These are phyloP conservation scores for Neophaeococcomyces aloes DNA, from an alignment of 2,329 filamentous ascomycete species.

Conservation along the genomic window DNA sequence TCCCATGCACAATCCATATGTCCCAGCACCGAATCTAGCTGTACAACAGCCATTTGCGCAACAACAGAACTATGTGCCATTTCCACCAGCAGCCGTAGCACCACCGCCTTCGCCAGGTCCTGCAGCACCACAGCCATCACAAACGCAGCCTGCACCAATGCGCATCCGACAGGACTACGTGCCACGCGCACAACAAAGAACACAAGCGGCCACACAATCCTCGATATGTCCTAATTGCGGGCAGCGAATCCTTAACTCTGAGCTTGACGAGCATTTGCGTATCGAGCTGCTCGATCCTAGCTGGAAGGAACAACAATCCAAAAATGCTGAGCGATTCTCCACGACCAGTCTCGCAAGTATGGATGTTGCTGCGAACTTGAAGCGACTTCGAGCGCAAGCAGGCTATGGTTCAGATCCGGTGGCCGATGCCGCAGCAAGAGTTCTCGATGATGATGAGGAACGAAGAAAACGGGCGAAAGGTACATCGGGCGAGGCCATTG, in stretches of 20 bases:
- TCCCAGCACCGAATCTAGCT: conserved; percentile 25
- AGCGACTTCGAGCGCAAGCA: conserved; percentile 76
- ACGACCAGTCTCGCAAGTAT: conserved; percentile 77
- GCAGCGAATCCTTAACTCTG: conserved; percentile 74
- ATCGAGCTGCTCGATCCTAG: conserved; percentile 88
- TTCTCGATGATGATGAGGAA: conserved; percentile 56
- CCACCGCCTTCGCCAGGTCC: conserved; percentile 45
- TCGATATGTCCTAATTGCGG: conserved; percentile 87
- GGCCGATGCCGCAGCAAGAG: conserved; percentile 33
- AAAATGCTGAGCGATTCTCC: conserved; percentile 70
- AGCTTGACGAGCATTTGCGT: conserved; percentile 85
- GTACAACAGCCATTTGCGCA: conserved; percentile 24
- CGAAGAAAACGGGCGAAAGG: conserved; percentile 64
- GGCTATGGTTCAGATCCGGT: conserved; percentile 55
- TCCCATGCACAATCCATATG: conserved; percentile 26
- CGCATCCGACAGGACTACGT: conserved; percentile 92
- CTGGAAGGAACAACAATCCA: conserved; percentile 92
- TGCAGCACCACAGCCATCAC: conserved; percentile 68
- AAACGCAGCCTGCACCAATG: conserved; percentile 55
- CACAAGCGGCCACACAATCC: conserved; percentile 53
- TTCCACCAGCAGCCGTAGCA: conserved; percentile 31
- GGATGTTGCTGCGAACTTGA: conserved; percentile 88
- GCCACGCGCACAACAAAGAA: conserved; percentile 63
- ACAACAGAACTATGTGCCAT: conserved; percentile 21
- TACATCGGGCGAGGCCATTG: conserved; percentile 18